Evolutionary conservation across 768 basidiomycete species (phyloP).

Genomic region (Artomyces pyxidatus): DNA sequence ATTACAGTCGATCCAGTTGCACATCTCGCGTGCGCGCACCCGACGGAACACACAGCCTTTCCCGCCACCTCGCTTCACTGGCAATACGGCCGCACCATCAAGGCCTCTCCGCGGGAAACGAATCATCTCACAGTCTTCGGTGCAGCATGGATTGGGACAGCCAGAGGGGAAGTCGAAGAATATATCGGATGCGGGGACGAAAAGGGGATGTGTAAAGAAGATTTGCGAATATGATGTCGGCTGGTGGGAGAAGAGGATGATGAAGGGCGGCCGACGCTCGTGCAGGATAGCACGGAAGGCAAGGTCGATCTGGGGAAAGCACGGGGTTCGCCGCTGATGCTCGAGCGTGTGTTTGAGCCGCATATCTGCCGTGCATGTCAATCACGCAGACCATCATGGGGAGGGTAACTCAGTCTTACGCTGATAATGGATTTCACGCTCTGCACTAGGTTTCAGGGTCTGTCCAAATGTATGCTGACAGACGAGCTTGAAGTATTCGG

Average conservation of each 20-base stretch:
- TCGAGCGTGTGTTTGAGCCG: conserved; percentile 59
- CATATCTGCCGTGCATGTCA: conserved; percentile 50
- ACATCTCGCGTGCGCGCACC: conserved; percentile 56
- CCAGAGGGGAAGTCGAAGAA: conserved; percentile 76
- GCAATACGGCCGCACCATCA: conserved; percentile 52
- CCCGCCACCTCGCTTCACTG: conserved; percentile 47
- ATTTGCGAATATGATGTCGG: conserved; percentile 78
- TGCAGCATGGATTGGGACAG: conserved; percentile 72
- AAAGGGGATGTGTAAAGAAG: conserved; percentile 64
- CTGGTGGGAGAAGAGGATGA: conserved; percentile 73
- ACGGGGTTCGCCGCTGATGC: conserved; percentile 64
- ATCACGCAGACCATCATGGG: no score
- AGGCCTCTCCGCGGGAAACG: conserved; percentile 63
- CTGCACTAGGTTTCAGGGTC: conserved; percentile 56
- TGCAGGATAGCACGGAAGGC: conserved; percentile 66
- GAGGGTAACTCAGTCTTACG: no score
- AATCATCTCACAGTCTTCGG: conserved; percentile 77
- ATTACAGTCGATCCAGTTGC: conserved; percentile 76
- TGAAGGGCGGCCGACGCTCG: conserved; percentile 70
- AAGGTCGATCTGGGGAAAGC: conserved; percentile 78
- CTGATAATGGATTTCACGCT: conserved; percentile 60
- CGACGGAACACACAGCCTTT: conserved; percentile 30
- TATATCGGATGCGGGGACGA: conserved; percentile 63
- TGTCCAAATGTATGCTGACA: conserved; percentile 58
- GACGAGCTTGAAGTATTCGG: conserved; percentile 71